Conservation (phyloP, 495 filamentous ascomycete genomes). For the Penicillium egyptiacum region DNA sequence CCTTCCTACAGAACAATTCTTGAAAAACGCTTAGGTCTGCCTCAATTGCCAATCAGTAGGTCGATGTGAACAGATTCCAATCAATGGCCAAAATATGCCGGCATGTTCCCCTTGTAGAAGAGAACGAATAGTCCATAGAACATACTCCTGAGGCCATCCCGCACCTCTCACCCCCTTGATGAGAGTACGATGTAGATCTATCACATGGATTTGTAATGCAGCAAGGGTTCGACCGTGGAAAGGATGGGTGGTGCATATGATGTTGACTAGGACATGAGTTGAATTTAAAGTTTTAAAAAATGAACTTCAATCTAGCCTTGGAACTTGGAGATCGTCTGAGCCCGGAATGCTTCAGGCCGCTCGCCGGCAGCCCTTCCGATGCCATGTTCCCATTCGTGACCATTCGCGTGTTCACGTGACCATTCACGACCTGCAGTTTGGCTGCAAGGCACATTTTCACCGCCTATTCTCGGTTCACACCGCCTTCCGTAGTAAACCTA, state of each 20-base stretch:
- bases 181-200: background rate
- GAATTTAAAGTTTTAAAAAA: background rate
- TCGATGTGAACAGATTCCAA: background rate
- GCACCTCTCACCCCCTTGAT: background rate
- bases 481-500: conserved; percentile 1
- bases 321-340: conserved; percentile 19
- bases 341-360: conserved; percentile 23
- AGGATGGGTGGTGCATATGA: background rate
- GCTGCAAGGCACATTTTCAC: background rate
- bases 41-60: background rate
- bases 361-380: conserved; percentile 15
- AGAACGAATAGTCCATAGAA: background rate
- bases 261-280: background rate
- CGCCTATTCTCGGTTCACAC: background rate
- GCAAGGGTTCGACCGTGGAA: conserved; percentile 9
- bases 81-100: background rate
- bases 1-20: background rate
- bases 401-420: conserved; percentile 30
- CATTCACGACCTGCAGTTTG: conserved; percentile 8
- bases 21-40: background rate
- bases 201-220: conserved; percentile 1
- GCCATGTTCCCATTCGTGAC: conserved; percentile 9
- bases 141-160: background rate
- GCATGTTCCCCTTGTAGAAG: background rate
- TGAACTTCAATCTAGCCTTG: background rate